Conservation (phyloP, 176 grass and related monocot species). For the Canna indica region DNA sequence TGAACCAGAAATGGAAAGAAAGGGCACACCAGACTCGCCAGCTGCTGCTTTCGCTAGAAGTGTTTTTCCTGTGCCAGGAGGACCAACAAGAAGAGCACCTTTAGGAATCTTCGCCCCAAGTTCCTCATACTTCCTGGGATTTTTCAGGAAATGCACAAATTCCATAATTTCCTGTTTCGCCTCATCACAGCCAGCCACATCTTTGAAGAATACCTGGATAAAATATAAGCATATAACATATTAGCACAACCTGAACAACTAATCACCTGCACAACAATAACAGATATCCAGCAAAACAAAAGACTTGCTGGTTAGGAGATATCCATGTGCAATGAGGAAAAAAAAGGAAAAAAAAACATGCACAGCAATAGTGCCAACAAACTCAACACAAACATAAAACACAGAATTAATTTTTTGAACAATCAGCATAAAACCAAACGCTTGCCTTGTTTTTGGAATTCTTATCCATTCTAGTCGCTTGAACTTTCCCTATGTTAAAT, state of each 20-base stretch:
- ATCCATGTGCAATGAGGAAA: neutral
- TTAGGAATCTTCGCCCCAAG: constrained; percentile 71
- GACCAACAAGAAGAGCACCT: constrained; percentile 76
- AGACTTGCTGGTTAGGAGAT: neutral
- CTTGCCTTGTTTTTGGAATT: constrained; percentile 86
- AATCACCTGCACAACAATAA: neutral
- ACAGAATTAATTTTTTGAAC: neutral
- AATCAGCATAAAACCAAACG: neutral
- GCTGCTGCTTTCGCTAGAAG: constrained; percentile 74
- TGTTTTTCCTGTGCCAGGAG: constrained; percentile 80
- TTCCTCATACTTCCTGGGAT: constrained; percentile 61
- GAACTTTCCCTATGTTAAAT: constrained; percentile 86
- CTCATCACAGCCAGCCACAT: constrained; percentile 74
- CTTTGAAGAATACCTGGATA: constrained; percentile 20
- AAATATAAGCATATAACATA: neutral
- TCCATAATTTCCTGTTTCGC: constrained; percentile 92
- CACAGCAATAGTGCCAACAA: neutral
- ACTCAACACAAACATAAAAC: neutral
- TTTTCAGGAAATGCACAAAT: constrained; percentile 72
- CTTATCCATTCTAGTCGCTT: constrained; percentile 89
- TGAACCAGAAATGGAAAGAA: constrained; percentile 68
- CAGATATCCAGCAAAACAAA: neutral
- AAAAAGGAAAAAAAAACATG: neutral
- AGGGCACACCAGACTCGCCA: constrained; percentile 66
- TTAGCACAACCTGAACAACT: neutral